These are phyloP conservation scores for Thielaviopsis punctulata DNA, from an alignment of 2,329 filamentous ascomycete species.

Conservation along the genomic window DNA sequence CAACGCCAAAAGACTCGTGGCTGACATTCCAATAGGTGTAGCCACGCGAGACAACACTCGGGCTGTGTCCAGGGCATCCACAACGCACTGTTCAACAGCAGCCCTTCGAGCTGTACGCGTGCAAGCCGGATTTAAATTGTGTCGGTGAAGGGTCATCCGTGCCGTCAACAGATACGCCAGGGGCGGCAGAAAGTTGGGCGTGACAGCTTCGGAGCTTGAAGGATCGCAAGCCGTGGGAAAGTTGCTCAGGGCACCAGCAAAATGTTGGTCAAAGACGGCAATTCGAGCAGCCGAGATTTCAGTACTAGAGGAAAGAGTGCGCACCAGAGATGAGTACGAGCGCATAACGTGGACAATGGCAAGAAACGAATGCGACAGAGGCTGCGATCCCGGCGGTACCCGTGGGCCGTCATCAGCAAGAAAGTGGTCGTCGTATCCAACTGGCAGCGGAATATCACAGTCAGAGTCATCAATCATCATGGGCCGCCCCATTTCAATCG, in stretches of 20 bases:
- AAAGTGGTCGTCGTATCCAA: slow-evolving; percentile 64
- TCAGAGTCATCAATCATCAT: slow-evolving; percentile 74
- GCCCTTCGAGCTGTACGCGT: slow-evolving; percentile 45
- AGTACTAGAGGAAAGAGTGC: slow-evolving; percentile 45
- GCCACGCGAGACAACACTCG: slow-evolving; percentile 52
- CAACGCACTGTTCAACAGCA: slow-evolving; percentile 62
- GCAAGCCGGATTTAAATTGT: slow-evolving; percentile 65
- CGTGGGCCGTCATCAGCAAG: slow-evolving; percentile 42
- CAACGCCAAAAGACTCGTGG: slow-evolving; percentile 58
- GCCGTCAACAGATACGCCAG: slow-evolving; percentile 66
- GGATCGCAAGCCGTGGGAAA: slow-evolving; percentile 64
- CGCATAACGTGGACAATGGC: slow-evolving; percentile 69
- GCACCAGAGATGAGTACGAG: slow-evolving; percentile 55
- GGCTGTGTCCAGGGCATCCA: slow-evolving; percentile 61
- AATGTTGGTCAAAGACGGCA: slow-evolving; percentile 65
- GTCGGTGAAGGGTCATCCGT: slow-evolving; percentile 71
- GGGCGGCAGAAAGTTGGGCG: slow-evolving; percentile 57
- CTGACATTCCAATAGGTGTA: slow-evolving; percentile 43
- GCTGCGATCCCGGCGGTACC: slow-evolving; percentile 32
- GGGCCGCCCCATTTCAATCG: slow-evolving; percentile 65
- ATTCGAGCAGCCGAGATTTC: slow-evolving; percentile 50
- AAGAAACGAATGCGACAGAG: slow-evolving; percentile 53
- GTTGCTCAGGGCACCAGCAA: slow-evolving; percentile 53
- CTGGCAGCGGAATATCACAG: slow-evolving; percentile 69
- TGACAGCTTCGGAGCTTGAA: slow-evolving; percentile 46